Base-by-base conservation (phyloP, 495 filamentous ascomycete species). In the Hypoxylon lenormandii region DNA sequence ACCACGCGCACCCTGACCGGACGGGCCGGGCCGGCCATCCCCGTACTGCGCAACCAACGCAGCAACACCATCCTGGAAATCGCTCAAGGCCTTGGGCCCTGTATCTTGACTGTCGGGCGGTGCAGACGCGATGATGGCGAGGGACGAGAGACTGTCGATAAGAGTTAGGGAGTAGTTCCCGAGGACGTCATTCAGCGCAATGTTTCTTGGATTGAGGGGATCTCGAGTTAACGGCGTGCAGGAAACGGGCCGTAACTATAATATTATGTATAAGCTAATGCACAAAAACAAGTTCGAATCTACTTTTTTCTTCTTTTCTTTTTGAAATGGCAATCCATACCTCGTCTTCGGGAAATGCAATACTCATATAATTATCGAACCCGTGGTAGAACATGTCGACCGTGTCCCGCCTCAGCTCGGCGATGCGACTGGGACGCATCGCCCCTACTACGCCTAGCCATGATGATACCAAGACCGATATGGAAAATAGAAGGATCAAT, bases 311-410 rank as follows among this genome's bases (percentile, higher is more conserved):
- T 28, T 42, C 28, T 26, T 15, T 33, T 33, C 10, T 11, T 8
- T 3, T 7, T 4, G 30, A 11, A 5, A 26, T 26, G 23, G 2
- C 53, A 7, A 38, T 30, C 46, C 81, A 62, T 78, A 86, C 87
- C 85, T 98, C 95, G 74, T 98, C 95, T 80, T 97, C 95, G 30
- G 95, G 95, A 73, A 98, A 98, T 51, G 96, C 96, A 74, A 94
- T 85, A 48, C 86, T 82, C 85, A 97, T 91, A 81, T 98, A 98
- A 75, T 93, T 97, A 74, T 96, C 89, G 81, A 89, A 98, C 57
- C 95, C 95, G 80, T 98, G 96, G 72, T 95, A 97, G 82, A 98
- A 98, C 85, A 97, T 93, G 62, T 89, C 87, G 56, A 93, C 88
- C 40, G 94, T 93, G 77, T 97, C 92, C 73, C 86, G 87, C 30